phyloP scores from a whole-genome alignment of 495 filamentous ascomycete genomes.

The Tuber indicum region DNA sequence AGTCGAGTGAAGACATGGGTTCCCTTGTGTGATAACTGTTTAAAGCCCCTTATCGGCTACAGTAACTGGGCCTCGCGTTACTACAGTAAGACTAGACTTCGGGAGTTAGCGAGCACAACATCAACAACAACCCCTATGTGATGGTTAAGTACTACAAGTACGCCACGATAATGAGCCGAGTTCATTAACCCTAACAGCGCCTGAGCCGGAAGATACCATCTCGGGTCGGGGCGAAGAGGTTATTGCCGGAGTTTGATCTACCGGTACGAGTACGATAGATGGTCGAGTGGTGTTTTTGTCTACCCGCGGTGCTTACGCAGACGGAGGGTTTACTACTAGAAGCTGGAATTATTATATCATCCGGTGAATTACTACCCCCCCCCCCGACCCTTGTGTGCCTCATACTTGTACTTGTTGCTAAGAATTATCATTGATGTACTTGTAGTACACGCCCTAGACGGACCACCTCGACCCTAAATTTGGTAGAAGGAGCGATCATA shows the following conservation, averaged over 20 bases:
- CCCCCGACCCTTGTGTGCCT: background rate
- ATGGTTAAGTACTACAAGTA: background rate
- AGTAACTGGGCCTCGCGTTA: background rate
- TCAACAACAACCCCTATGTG: background rate
- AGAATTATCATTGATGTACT: conserved; percentile 27
- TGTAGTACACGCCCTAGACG: conserved; percentile 52
- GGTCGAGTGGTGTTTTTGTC: conserved; percentile 58
- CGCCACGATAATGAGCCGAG: background rate
- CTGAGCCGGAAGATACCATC: conserved; percentile 10
- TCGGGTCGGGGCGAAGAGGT: conserved; percentile 14
- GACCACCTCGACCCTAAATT: conserved; percentile 45
- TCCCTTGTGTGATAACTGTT: background rate
- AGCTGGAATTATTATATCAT: conserved; percentile 50
- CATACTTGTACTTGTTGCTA: background rate
- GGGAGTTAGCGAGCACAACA: background rate
- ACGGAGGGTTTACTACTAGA: conserved; percentile 48
- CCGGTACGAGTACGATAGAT: conserved; percentile 37
- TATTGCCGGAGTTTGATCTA: conserved; percentile 45
- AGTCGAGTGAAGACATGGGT: background rate
- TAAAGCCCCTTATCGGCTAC: background rate
- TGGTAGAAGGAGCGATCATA: conserved; percentile 50
- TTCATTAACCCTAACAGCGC: background rate
- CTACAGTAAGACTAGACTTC: too few species aligned
- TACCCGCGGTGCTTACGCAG: conserved; percentile 48
- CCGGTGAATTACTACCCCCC: conserved; percentile 46